A percentile compares a stretch with the other conserved stretches of the same genome.
Evolutionary conservation across 495 filamentous ascomycete genomes (phyloP).

Genomic region (Aspergillus leporis): DNA sequence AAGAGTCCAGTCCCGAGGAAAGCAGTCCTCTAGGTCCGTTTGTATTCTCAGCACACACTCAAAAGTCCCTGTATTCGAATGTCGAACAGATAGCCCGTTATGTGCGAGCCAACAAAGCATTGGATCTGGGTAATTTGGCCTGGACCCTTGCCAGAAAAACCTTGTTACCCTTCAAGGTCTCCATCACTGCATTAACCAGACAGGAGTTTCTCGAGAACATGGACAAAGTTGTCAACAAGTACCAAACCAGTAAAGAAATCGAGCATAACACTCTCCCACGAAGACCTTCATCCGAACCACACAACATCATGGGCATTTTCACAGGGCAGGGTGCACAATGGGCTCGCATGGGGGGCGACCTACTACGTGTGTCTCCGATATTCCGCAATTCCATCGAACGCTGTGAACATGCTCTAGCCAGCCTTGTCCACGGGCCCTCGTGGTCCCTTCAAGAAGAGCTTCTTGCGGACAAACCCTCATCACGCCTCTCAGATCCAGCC

Average conservation of each 20-base stretch:
- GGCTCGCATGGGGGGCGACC: constrained; percentile 29
- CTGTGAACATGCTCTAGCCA: constrained; percentile 35
- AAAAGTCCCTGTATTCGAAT: background rate
- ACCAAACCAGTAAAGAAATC: background rate
- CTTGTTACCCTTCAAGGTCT: background rate
- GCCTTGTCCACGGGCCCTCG: constrained; percentile 1
- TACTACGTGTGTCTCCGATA: constrained; percentile 19
- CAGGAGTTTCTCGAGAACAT: background rate
- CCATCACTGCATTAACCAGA: background rate
- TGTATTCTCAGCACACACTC: background rate
- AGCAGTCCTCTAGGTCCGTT: background rate
- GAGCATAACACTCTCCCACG: background rate
- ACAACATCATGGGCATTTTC: constrained; percentile 24
- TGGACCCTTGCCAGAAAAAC: background rate
- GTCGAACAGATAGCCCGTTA: background rate
- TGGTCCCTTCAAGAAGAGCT: constrained; percentile 17
- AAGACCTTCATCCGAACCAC: background rate
- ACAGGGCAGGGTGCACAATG: constrained; percentile 44
- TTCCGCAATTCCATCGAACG: background rate
- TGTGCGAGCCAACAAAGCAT: background rate
- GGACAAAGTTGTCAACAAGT: background rate
- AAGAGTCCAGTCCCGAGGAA: background rate
- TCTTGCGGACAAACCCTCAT: background rate
- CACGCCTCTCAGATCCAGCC: background rate
- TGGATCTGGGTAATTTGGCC: constrained; percentile 1